These are phyloP conservation scores for Fusarium pseudograminearum DNA, from an alignment of 2,329 filamentous ascomycete species.

Conservation along the genomic window DNA sequence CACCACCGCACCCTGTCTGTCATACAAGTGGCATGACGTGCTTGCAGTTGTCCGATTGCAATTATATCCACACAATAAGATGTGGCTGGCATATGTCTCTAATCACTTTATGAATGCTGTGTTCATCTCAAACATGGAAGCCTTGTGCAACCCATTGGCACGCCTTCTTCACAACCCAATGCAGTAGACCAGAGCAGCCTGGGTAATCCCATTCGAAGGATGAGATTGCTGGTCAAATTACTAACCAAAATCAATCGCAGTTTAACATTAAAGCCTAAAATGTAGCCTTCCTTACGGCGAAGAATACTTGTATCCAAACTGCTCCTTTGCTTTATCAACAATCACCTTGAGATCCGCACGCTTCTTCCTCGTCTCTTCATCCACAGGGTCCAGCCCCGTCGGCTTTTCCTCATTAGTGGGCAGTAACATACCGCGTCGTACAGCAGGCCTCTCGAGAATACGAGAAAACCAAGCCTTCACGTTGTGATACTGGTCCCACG, in stretches of 20 bases:
- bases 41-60: not conserved
- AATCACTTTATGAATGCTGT: not conserved
- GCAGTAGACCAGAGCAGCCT: not conserved
- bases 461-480: slow-evolving; percentile 80
- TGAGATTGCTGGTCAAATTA: no score
- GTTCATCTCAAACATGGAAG: not conserved
- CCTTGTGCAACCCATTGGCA: not conserved
- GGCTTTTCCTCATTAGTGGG: slow-evolving; percentile 60
- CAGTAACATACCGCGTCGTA: slow-evolving; percentile 79
- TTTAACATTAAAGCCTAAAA: rapidly evolving
- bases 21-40: not conserved
- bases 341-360: slow-evolving; percentile 49
- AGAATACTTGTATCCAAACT: slow-evolving; percentile 62
- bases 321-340: slow-evolving; percentile 57
- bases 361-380: slow-evolving; percentile 36
- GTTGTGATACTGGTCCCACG: slow-evolving; percentile 71
- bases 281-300: slow-evolving; percentile 51
- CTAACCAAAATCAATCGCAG: no score
- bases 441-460: slow-evolving; percentile 73
- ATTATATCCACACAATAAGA: not conserved
- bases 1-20: not conserved
- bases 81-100: not conserved
- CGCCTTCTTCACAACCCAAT: not conserved
- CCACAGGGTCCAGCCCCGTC: slow-evolving; percentile 37
- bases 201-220: not conserved